Evolutionary conservation across 2,329 filamentous ascomycete species (phyloP).

Genomic region (Penicillium sp.): DNA sequence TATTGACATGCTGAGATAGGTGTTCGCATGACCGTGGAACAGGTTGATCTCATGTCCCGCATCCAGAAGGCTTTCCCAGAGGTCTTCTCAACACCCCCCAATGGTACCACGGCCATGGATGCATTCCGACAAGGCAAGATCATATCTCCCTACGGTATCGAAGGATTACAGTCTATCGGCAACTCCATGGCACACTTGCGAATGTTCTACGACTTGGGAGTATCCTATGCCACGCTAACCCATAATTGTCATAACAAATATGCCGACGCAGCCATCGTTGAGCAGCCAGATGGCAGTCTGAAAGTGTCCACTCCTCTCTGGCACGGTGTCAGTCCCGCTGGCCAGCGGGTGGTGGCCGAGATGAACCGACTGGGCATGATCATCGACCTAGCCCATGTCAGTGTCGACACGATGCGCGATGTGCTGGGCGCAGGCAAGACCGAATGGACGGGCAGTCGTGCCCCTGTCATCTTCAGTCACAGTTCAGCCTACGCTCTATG

Average conservation of each 20-base stretch:
- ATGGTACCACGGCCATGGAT: conserved; percentile 65
- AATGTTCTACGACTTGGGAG: conserved; percentile 76
- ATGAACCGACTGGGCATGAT: conserved; percentile 97
- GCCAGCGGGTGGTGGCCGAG: conserved; percentile 74
- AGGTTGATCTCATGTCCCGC: conserved; percentile 45
- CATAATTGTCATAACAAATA: conserved; percentile 94
- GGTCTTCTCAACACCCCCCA: conserved; percentile 62
- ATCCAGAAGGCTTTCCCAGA: conserved; percentile 42
- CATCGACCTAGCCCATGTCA: conserved; percentile 83
- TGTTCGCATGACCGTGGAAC: conserved; percentile 43
- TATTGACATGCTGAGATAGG: conserved; percentile 24
- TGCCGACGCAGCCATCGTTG: conserved; percentile 76
- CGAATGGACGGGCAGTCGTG: conserved; percentile 72
- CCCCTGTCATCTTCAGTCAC: conserved; percentile 88
- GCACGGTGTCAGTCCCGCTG: conserved; percentile 74
- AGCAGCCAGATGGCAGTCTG: conserved; percentile 45
- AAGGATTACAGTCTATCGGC: conserved; percentile 92
- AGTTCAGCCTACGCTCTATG: conserved; percentile 81
- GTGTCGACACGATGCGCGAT: conserved; percentile 82
- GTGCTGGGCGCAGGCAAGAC: conserved; percentile 68
- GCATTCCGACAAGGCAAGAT: conserved; percentile 68
- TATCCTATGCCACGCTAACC: conserved; percentile 85
- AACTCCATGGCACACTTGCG: conserved; percentile 74
- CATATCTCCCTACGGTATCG: conserved; percentile 79
- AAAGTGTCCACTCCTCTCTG: conserved; percentile 47